Evolutionary conservation across 306 rosid species (phyloP).

Genomic region (Fragaria ananassa): DNA sequence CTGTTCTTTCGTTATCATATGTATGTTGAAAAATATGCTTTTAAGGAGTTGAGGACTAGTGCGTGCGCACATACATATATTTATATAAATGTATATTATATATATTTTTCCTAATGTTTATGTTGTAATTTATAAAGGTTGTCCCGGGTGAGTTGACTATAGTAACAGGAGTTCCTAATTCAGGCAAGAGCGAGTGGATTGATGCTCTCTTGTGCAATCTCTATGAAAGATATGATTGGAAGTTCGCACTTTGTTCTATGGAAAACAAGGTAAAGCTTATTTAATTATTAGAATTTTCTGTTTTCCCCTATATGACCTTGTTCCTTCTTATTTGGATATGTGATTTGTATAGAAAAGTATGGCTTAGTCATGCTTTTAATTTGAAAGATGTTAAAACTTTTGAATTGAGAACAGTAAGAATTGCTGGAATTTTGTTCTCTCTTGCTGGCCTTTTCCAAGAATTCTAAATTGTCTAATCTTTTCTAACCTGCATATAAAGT

Average conservation of each 20-base stretch:
- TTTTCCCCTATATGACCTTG: background rate
- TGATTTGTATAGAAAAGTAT: slow-evolving; percentile 7
- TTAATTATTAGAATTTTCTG: background rate
- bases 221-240: slow-evolving; percentile 63
- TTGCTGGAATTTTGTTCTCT: background rate
- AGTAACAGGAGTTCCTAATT: slow-evolving; percentile 94
- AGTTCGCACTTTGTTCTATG: slow-evolving; percentile 91
- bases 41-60: no score
- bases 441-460: background rate
- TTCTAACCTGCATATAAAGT: background rate
- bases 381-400: background rate
- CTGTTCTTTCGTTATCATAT: no score
- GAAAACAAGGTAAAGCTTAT: slow-evolving; percentile 67
- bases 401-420: background rate
- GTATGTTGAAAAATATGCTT: no score
- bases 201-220: slow-evolving; percentile 97
- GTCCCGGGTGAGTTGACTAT: slow-evolving; percentile 93
- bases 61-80: no score
- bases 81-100: no score
- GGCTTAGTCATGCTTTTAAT: background rate
- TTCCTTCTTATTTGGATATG: background rate
- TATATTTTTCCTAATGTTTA: slow-evolving; percentile 5
- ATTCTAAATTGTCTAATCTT: background rate
- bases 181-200: slow-evolving; percentile 99
- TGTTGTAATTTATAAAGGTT: slow-evolving; percentile 48